Evolutionary conservation across 2,329 filamentous ascomycete genomes (phyloP).

Genomic region (Aspergillus brasiliensis): DNA sequence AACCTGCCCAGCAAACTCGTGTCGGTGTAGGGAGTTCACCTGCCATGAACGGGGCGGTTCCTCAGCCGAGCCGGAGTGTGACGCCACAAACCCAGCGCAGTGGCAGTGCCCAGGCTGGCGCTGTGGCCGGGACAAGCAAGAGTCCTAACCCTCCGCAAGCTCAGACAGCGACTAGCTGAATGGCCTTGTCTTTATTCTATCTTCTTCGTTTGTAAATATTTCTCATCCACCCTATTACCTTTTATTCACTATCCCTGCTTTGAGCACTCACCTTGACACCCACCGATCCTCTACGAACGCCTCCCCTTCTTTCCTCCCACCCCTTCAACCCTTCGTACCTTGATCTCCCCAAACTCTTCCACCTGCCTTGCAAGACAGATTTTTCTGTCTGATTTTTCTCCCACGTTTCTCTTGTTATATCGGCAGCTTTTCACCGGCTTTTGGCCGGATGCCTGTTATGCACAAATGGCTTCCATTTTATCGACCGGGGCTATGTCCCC

Average conservation of each 20-base stretch:
- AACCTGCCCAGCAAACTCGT: slow-evolving; percentile 47
- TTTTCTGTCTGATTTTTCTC: background rate
- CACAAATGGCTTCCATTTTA: background rate
- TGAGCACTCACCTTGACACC: background rate
- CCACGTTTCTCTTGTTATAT: background rate
- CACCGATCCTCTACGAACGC: background rate
- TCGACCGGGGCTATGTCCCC: slow-evolving; percentile 7
- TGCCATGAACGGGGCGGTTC: slow-evolving; percentile 47
- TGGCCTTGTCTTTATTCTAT: slow-evolving; percentile 3
- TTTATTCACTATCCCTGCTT: slow-evolving; percentile 13
- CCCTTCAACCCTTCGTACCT: background rate
- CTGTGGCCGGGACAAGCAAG: slow-evolving; percentile 40
- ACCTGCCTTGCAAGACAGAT: background rate
- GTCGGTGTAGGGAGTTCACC: slow-evolving; percentile 44
- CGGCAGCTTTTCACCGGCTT: background rate
- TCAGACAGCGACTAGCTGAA: slow-evolving; percentile 42
- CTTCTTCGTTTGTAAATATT: slow-evolving; percentile 38
- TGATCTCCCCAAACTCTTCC: background rate
- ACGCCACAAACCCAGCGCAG: slow-evolving; percentile 51
- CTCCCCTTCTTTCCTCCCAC: background rate
- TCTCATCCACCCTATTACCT: slow-evolving; percentile 20
- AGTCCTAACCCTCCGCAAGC: slow-evolving; percentile 47
- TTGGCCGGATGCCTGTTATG: background rate
- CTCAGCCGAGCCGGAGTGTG: slow-evolving; percentile 47
- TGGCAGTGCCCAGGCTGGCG: slow-evolving; percentile 45